phyloP scores from a whole-genome alignment of 257 asterid species.

The Oldenlandia corymbosa region DNA sequence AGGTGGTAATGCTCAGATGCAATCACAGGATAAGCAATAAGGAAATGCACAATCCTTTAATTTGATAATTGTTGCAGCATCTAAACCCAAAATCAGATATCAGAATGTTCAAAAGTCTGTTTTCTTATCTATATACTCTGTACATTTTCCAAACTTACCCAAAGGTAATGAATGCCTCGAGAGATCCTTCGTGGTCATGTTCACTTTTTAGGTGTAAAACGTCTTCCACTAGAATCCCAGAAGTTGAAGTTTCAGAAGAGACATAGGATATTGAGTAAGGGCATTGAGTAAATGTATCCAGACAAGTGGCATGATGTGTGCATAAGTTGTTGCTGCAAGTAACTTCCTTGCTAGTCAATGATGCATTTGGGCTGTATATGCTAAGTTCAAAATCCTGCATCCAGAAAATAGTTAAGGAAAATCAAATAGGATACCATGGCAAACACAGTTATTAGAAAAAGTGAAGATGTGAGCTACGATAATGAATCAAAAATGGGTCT shows the following conservation, averaged over 20 bases:
- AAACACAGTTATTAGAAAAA: background rate
- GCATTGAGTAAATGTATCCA: slow-evolving; percentile 41
- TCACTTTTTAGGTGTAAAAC: slow-evolving; percentile 58
- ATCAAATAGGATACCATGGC: background rate
- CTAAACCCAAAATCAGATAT: background rate
- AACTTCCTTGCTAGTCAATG: slow-evolving; percentile 69
- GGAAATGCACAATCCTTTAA: background rate
- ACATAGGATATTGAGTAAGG: slow-evolving; percentile 75
- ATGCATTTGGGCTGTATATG: slow-evolving; percentile 52
- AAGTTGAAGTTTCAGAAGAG: slow-evolving; percentile 80
- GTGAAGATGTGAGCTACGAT: background rate
- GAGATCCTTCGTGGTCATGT: slow-evolving; percentile 31
- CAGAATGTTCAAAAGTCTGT: no score
- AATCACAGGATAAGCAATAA: background rate
- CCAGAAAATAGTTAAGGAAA: slow-evolving; percentile 6
- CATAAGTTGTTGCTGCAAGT: slow-evolving; percentile 62
- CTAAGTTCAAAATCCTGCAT: slow-evolving; percentile 74
- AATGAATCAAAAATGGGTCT: background rate
- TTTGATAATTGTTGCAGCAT: background rate
- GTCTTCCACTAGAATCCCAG: slow-evolving; percentile 81
- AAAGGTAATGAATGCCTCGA: slow-evolving; percentile 57
- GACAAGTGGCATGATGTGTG: slow-evolving; percentile 38
- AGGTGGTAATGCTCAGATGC: background rate
- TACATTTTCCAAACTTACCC: slow-evolving; percentile 56
- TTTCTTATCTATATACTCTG: no score